Conservation (phyloP, 2,329 filamentous ascomycete species). For the Myrmaecium sp. region DNA sequence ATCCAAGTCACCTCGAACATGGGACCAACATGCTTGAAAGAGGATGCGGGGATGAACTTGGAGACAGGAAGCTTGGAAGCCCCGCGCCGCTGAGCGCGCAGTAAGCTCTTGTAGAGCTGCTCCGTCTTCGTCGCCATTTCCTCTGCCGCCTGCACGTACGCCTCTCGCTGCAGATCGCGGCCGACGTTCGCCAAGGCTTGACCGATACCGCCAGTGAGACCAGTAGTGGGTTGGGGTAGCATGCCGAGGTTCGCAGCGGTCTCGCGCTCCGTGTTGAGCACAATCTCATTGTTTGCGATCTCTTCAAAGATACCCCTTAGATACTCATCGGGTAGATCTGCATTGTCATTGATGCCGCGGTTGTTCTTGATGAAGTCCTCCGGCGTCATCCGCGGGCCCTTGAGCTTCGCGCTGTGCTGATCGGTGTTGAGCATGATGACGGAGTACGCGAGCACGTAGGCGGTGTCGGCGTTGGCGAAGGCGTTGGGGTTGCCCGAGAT, state of each 20-base stretch:
- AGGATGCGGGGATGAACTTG: conserved; percentile 80
- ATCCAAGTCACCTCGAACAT: conserved; percentile 99
- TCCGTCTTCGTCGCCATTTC: conserved; percentile 71
- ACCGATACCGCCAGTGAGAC: conserved; percentile 67
- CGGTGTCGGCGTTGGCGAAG: conserved; percentile 94
- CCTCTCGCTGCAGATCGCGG: conserved; percentile 79
- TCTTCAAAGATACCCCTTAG: conserved; percentile 81
- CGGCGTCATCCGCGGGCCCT: conserved; percentile 70
- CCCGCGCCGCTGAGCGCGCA: conserved; percentile 74
- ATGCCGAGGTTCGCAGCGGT: conserved; percentile 66
- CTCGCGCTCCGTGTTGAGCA: conserved; percentile 80
- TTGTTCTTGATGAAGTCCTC: conserved; percentile 99
- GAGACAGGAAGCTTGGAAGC: conserved; percentile 49
- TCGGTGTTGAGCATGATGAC: conserved; percentile 96
- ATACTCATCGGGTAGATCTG: conserved; percentile 86
- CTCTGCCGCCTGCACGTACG: conserved; percentile 86
- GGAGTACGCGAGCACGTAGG: conserved; percentile 89
- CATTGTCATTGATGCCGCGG: conserved; percentile 90
- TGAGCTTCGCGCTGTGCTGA: conserved; percentile 78
- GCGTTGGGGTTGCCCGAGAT: conserved; percentile 90
- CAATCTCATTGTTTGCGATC: conserved; percentile 81
- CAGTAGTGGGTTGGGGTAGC: conserved; percentile 36
- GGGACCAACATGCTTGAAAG: conserved; percentile 83
- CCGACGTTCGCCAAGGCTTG: conserved; percentile 85
- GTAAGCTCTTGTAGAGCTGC: conserved; percentile 84